Evolutionary conservation across 2,329 filamentous ascomycete genomes (phyloP).

Genomic region (Parascedosporium putredinis): DNA sequence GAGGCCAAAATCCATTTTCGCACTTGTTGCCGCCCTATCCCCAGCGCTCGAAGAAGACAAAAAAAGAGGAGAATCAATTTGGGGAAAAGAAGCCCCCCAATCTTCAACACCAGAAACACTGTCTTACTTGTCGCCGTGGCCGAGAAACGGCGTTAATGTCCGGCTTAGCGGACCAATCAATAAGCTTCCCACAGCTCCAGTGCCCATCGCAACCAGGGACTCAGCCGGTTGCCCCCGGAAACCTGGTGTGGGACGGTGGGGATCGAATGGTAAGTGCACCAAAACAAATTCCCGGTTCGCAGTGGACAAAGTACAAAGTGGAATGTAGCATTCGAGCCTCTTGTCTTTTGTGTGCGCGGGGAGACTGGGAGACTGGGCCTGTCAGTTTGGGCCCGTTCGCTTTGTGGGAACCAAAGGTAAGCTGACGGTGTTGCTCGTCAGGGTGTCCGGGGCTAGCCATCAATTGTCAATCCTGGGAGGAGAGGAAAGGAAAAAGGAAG

Average conservation of each 20-base stretch:
- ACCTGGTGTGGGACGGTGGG: no score
- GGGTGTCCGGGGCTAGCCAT: background rate
- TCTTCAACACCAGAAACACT: no score
- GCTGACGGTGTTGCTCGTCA: background rate
- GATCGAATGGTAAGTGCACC: slow-evolving; percentile 3
- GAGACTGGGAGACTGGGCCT: no score
- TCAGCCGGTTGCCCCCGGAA: slow-evolving; percentile 8
- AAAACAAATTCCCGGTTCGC: slow-evolving; percentile 2
- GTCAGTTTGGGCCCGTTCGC: background rate
- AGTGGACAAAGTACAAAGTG: background rate
- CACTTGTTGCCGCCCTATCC: no score
- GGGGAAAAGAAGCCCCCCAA: no score
- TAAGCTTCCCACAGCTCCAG: background rate
- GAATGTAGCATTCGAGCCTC: no score
- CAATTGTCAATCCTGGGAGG: no score
- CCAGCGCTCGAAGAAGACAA: background rate
- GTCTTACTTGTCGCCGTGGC: no score
- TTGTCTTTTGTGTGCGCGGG: no score
- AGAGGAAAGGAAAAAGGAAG: no score
- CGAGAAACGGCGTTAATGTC: no score
- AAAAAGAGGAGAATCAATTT: background rate
- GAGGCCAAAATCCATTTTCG: no score
- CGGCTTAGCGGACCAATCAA: background rate
- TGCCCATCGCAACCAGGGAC: background rate
- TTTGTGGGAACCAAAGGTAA: background rate